A percentile compares a stretch with the other conserved stretches of the same genome.
These are phyloP conservation scores for Colletotrichum kahawae DNA, from an alignment of 2,329 filamentous ascomycete species.

Conservation along the genomic window DNA sequence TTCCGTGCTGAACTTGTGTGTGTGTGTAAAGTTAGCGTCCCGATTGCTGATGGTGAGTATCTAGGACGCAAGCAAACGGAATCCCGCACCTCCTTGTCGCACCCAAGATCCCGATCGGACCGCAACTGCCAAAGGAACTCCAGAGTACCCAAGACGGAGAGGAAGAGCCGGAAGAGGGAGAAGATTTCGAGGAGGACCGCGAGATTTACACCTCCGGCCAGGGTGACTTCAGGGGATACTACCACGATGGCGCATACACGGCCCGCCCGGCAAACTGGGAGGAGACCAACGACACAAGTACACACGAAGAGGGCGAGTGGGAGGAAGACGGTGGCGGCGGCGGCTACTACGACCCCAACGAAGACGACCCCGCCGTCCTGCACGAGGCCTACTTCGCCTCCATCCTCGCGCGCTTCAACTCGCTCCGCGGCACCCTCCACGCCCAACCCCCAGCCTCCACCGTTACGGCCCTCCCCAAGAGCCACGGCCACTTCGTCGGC, in stretches of 20 bases:
- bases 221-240: conserved; percentile 68
- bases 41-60: conserved; percentile 56
- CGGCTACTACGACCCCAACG: conserved; percentile 29
- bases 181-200: conserved; percentile 39
- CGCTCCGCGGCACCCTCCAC: conserved; percentile 68
- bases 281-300: conserved; percentile 26
- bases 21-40: background rate
- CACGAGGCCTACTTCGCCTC: conserved; percentile 71
- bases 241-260: conserved; percentile 80
- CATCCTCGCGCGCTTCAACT: conserved; percentile 67
- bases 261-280: conserved; percentile 54
- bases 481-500: conserved; percentile 61
- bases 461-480: conserved; percentile 56
- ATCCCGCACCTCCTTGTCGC: conserved; percentile 77
- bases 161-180: conserved; percentile 29
- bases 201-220: conserved; percentile 52
- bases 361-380: conserved; percentile 43
- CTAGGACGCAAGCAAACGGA: conserved; percentile 74
- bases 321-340: conserved; percentile 29
- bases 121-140: conserved; percentile 49
- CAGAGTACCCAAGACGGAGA: conserved; percentile 32
- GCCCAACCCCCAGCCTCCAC: conserved; percentile 56
- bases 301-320: conserved; percentile 29
- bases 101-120: conserved; percentile 57
- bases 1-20: conserved; percentile 31